Evolutionary conservation across 2,329 filamentous ascomycete genomes (phyloP).

Genomic region (Pseudogymnoascus sp.): DNA sequence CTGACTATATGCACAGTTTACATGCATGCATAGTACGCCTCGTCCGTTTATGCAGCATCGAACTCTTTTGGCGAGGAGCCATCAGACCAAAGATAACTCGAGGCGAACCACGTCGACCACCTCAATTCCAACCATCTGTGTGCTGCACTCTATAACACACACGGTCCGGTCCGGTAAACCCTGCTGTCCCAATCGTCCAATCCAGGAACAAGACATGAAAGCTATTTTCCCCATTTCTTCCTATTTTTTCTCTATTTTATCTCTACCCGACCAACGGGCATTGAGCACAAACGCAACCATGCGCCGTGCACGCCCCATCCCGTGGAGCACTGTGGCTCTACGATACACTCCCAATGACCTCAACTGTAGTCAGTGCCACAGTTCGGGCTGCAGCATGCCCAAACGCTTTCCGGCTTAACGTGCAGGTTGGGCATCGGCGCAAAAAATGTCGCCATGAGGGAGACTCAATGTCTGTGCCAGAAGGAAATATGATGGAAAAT

Average conservation of each 20-base stretch:
- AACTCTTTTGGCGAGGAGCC: background rate
- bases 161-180: background rate
- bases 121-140: background rate
- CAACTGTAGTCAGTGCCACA: background rate
- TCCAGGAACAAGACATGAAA: background rate
- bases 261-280: background rate
- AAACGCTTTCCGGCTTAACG: slow-evolving; percentile 7
- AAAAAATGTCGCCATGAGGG: background rate
- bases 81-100: background rate
- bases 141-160: background rate
- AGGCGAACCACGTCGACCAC: background rate
- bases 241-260: background rate
- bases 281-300: background rate
- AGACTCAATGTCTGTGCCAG: background rate
- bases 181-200: background rate
- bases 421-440: background rate
- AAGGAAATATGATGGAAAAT: background rate
- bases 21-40: background rate
- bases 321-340: background rate
- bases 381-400: background rate
- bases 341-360: background rate
- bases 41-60: background rate
- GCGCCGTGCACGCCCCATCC: background rate
- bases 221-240: background rate
- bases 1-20: background rate